phyloP scores from a whole-genome alignment of 2,329 filamentous ascomycete genomes.

The Colletotrichum cuscutae region DNA sequence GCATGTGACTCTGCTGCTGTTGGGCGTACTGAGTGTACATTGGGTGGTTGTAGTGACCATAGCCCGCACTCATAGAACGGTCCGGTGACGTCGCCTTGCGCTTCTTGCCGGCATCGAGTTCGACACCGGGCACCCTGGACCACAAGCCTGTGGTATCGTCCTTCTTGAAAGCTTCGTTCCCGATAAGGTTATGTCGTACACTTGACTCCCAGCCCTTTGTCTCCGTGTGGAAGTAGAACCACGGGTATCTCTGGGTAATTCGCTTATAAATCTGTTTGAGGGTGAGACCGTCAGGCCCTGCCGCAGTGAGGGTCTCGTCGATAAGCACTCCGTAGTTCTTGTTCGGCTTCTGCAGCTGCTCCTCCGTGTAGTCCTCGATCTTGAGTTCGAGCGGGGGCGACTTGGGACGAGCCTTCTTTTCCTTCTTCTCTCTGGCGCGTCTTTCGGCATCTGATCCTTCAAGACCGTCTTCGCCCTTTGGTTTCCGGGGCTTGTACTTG shows the following conservation, averaged over 20 bases:
- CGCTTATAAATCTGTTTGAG: slow-evolving; percentile 73
- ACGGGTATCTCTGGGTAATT: slow-evolving; percentile 67
- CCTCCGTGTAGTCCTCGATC: slow-evolving; percentile 65
- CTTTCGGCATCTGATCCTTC: slow-evolving; percentile 67
- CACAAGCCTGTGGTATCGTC: slow-evolving; percentile 66
- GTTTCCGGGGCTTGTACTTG: slow-evolving; percentile 73
- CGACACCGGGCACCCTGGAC: slow-evolving; percentile 67
- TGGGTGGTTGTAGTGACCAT: slow-evolving; percentile 40
- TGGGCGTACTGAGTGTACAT: slow-evolving; percentile 41
- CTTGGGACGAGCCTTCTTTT: slow-evolving; percentile 68
- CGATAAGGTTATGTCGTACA: slow-evolving; percentile 72
- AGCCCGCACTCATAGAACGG: slow-evolving; percentile 51
- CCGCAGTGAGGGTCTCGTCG: slow-evolving; percentile 67
- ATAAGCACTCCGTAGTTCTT: slow-evolving; percentile 72
- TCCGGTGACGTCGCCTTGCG: slow-evolving; percentile 66
- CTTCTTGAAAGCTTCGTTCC: slow-evolving; percentile 70
- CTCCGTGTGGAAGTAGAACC: slow-evolving; percentile 68
- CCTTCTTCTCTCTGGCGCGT: slow-evolving; percentile 66
- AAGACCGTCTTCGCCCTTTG: slow-evolving; percentile 61
- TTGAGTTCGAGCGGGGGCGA: slow-evolving; percentile 68
- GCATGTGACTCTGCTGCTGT: slow-evolving; percentile 45
- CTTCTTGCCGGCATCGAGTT: slow-evolving; percentile 70
- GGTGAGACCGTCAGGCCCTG: slow-evolving; percentile 59
- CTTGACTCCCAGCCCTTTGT: slow-evolving; percentile 75
- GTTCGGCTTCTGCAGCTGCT: slow-evolving; percentile 69